Percentiles rank a stretch among this genome's conserved stretches.
These are phyloP conservation scores for Pleurotus platypus DNA, from an alignment of 768 basidiomycete species.

Conservation along the genomic window DNA sequence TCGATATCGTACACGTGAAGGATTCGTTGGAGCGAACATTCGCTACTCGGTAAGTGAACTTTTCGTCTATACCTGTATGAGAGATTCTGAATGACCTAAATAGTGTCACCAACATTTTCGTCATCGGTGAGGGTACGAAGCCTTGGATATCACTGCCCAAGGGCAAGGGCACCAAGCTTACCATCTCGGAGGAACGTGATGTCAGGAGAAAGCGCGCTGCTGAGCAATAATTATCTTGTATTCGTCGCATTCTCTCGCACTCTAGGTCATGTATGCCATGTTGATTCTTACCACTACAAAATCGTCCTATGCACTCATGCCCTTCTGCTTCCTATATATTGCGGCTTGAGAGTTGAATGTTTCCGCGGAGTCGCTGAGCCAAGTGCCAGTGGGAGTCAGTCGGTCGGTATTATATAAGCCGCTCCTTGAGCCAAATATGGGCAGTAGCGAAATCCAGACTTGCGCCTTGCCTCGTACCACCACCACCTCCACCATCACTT, in stretches of 20 bases:
- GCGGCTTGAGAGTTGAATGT: too few species aligned
- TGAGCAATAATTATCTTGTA: slow-evolving; percentile 46
- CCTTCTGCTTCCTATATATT: neutral
- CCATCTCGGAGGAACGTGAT: slow-evolving; percentile 96
- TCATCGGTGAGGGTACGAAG: slow-evolving; percentile 94
- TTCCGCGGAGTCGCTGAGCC: too few species aligned
- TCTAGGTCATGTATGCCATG: slow-evolving; percentile 38
- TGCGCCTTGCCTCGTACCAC: slow-evolving; percentile 6
- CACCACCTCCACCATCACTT: slow-evolving; percentile 3
- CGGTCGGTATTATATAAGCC: slow-evolving; percentile 1
- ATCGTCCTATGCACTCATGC: slow-evolving; percentile 24
- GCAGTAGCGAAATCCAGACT: slow-evolving; percentile 57
- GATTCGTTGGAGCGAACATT: slow-evolving; percentile 94
- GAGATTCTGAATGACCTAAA: neutral
- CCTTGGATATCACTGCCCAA: slow-evolving; percentile 96
- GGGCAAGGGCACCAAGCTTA: slow-evolving; percentile 97
- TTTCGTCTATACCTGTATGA: slow-evolving; percentile 9
- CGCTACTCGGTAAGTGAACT: slow-evolving; percentile 79
- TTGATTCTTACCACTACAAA: slow-evolving; percentile 24
- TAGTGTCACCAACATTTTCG: slow-evolving; percentile 96
- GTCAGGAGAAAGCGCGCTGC: slow-evolving; percentile 79
- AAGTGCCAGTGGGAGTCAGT: too few species aligned
- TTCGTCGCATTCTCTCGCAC: slow-evolving; percentile 26
- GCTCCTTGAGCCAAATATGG: slow-evolving; percentile 66
- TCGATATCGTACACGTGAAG: slow-evolving; percentile 98